Base-by-base conservation (phyloP, 2,329 filamentous ascomycete genomes). In the Arthrobotrys entomopaga region DNA sequence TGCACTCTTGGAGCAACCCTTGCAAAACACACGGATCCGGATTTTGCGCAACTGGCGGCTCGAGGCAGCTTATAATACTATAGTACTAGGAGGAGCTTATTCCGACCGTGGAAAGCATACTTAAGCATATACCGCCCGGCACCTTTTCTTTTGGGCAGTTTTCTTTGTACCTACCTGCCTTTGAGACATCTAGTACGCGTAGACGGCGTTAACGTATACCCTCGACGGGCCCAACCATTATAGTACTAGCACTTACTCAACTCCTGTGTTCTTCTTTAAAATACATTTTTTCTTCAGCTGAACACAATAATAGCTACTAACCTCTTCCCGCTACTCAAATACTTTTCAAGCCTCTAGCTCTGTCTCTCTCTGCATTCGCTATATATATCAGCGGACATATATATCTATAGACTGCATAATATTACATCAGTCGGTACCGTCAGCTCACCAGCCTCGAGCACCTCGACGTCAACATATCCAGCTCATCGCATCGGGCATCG, bases 1-100 rank as follows among this genome's bases (percentile, higher is more conserved):
- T 49, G 46, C n/a, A n/a, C n/a, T 42, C 22, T 16, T 26, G 26
- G 10, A 10, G 29, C n/a, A n/a, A 67, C 56, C 65, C 65, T 69
- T 46, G 65, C 57, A 60, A 69, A 29, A 26, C 58, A 40, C 24
- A 40, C 34, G 48, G 48, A 29, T 38, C 65, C 56, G 56, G 43
- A 53, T 70, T 56, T 70, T 64, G 58, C 65, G 65, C 65, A 70
- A 70, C 65, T 64, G 58, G 58, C 65, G 65, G 59, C 66, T 69
- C 65, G 56, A 69, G 56, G 64, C 64, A 40, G 53, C 48, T 34
- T 49, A 42, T 11, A n/a, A n/a, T 24, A 19, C 48, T 24, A 20
- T 40, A 6, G 6, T 40, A 6, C 15, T 15, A 40, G 38, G 13
- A 5, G 13, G 42, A 19, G 42, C 16, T 19, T 46, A n/a, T 19